Conservation (phyloP, 148 eudicot species). For the Amaranthus hypochondriacus region DNA sequence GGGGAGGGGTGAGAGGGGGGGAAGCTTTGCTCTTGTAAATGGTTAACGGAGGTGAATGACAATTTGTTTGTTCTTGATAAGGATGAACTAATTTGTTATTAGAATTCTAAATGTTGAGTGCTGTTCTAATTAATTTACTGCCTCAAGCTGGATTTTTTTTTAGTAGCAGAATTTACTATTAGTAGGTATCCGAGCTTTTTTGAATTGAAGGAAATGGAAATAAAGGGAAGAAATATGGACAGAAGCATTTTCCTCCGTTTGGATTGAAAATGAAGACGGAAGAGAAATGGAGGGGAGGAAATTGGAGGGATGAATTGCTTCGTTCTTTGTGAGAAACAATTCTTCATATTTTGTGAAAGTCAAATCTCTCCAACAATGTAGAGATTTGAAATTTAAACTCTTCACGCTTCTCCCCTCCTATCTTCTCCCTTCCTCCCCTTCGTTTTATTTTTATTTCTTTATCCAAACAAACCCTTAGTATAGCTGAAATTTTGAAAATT, state of each 20-base stretch:
- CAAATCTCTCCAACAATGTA: too few relatives aligned
- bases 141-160: neutral
- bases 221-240: neutral
- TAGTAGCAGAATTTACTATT: neutral
- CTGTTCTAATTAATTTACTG: neutral
- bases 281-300: too few relatives aligned
- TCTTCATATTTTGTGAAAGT: too few relatives aligned
- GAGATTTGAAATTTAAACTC: too few relatives aligned
- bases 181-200: neutral
- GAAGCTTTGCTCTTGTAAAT: too few relatives aligned
- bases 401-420: too few relatives aligned
- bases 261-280: too few relatives aligned
- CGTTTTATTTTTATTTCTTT: neutral
- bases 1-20: neutral
- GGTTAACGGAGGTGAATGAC: neutral
- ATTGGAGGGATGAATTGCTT: too few relatives aligned
- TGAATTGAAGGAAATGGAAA: neutral
- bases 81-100: constrained; percentile 4
- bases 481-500: constrained; percentile 1
- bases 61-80: neutral
- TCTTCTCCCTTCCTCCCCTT: too few relatives aligned
- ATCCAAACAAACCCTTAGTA: neutral
- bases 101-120: neutral
- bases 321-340: too few relatives aligned
- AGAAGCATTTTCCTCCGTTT: too few relatives aligned